Evolutionary conservation across 345 rosid genomes (phyloP), one percentile per base, ranked within the genome.

Genomic region (Leavenworthia alabamica): DNA sequence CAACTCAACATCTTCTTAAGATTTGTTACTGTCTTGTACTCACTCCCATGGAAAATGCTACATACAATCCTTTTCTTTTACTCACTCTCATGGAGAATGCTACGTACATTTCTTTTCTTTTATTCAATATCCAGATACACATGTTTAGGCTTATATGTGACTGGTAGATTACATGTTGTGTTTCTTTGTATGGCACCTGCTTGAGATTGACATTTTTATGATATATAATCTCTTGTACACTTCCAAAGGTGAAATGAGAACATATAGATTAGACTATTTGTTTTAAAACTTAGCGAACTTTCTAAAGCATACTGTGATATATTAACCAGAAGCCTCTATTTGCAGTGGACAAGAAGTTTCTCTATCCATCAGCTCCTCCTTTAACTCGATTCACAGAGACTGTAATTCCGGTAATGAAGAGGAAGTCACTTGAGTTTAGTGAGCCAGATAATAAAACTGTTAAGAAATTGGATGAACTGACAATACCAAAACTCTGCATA

Each of bases 291-390:
- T 41, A 16, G 29, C 12, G 5, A 22, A 13, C 40, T 52, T 56
- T 43, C 15, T 11, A 36, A 50, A 29, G 50, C 64, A 55, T 62
- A 55, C 51, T 48, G 50, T 46, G 33, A 55, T 62, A 22, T 60
- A 36, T 50, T 72, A 36, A 52, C 73, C 55, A 24, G 69, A 31
- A 59, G 47, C 56, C 23, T 67, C 20, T 69, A 62, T 31, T 62
- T 78, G 75, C 96, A 89, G 99, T 89, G 72, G 91, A 87, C 73
- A 85, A 82, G 79, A 78, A 66, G 48, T 72, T 80, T 77, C 77
- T 93, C 35, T 82, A 81, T 70, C 97, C 96, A 35, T 51, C 86
- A 37, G 73, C 86, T 79, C 94, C 99, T 72, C 97, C 99, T 75
- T 73, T 93, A 75, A 89, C 99, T 80, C 94, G 99, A 39, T 82